Evolutionary conservation across 2,329 filamentous ascomycete species (phyloP).

Genomic region (Cladosporium halotolerans): DNA sequence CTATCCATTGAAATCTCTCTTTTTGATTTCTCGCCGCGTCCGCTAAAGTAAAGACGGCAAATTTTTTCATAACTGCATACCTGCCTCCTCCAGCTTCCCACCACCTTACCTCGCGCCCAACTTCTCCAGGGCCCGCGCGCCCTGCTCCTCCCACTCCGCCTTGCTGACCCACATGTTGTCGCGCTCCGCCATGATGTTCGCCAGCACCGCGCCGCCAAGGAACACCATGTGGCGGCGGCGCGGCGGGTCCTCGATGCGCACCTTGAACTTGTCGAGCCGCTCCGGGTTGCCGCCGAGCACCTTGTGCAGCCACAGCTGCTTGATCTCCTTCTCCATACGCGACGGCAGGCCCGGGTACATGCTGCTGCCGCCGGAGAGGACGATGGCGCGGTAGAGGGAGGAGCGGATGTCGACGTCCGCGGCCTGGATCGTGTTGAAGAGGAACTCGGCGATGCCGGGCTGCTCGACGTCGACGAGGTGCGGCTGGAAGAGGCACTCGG

Average conservation of each 20-base stretch:
- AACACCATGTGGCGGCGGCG: slow-evolving; percentile 99
- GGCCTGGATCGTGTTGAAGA: slow-evolving; percentile 97
- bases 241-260: slow-evolving; percentile 95
- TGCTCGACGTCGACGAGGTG: slow-evolving; percentile 97
- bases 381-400: slow-evolving; percentile 93
- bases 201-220: slow-evolving; percentile 88
- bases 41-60: too few species aligned
- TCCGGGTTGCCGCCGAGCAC: slow-evolving; percentile 89
- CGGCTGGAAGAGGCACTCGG: slow-evolving; percentile 96
- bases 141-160: slow-evolving; percentile 94
- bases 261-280: slow-evolving; percentile 95
- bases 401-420: slow-evolving; percentile 92
- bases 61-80: too few species aligned
- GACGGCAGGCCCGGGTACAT: slow-evolving; percentile 98
- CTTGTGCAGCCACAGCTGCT: slow-evolving; percentile 94
- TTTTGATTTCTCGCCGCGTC: too few species aligned
- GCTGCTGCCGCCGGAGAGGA: slow-evolving; percentile 91
- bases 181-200: slow-evolving; percentile 98
- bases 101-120: slow-evolving; percentile 69
- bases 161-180: slow-evolving; percentile 99
- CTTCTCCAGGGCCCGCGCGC: slow-evolving; percentile 78
- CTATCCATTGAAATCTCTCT: too few species aligned
- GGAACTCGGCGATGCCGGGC: slow-evolving; percentile 89
- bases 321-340: slow-evolving; percentile 93
- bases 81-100: background rate